A percentile compares a stretch with the other conserved stretches of the same genome.
Evolutionary conservation across 2,329 filamentous ascomycete species (phyloP).

Genomic region (Metarhizium rileyi): DNA sequence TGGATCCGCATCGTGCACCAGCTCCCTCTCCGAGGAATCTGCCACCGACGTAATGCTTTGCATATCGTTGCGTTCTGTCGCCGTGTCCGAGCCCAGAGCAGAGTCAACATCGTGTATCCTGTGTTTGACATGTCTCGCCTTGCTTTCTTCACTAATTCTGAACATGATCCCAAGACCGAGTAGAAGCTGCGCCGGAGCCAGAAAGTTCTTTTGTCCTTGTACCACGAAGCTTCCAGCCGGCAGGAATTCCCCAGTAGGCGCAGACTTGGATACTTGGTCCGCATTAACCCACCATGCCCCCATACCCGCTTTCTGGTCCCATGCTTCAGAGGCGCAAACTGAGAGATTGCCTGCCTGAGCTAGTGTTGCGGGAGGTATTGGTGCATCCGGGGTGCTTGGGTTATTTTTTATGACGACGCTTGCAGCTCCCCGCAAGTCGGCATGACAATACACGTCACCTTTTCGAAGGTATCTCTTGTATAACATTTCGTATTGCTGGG

Average conservation of each 20-base stretch:
- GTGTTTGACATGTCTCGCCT: slow-evolving; percentile 69
- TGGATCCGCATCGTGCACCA: slow-evolving; percentile 13
- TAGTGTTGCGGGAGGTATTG: slow-evolving; percentile 83
- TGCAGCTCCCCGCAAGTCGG: slow-evolving; percentile 75
- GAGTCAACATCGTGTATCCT: slow-evolving; percentile 21
- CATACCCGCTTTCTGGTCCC: slow-evolving; percentile 96
- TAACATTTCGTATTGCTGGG: slow-evolving; percentile 83
- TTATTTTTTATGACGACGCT: slow-evolving; percentile 90
- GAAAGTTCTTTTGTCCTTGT: slow-evolving; percentile 78
- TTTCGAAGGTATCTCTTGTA: slow-evolving; percentile 79
- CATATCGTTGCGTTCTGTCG: slow-evolving; percentile 9
- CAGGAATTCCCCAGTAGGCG: slow-evolving; percentile 70
- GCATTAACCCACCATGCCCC: slow-evolving; percentile 91
- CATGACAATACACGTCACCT: slow-evolving; percentile 86
- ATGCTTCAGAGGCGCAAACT: slow-evolving; percentile 78
- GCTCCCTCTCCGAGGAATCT: slow-evolving; percentile 17
- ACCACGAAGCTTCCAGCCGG: slow-evolving; percentile 71
- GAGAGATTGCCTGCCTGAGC: slow-evolving; percentile 81
- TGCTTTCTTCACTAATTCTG: slow-evolving; percentile 80
- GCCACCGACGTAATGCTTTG: slow-evolving; percentile 6
- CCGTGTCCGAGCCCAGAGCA: slow-evolving; percentile 8
- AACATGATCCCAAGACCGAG: slow-evolving; percentile 85
- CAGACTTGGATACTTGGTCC: slow-evolving; percentile 82
- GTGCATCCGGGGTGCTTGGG: slow-evolving; percentile 63
- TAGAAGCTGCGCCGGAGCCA: slow-evolving; percentile 78